Base-by-base conservation (phyloP, 345 rosid genomes). In the Euclidium syriacum region DNA sequence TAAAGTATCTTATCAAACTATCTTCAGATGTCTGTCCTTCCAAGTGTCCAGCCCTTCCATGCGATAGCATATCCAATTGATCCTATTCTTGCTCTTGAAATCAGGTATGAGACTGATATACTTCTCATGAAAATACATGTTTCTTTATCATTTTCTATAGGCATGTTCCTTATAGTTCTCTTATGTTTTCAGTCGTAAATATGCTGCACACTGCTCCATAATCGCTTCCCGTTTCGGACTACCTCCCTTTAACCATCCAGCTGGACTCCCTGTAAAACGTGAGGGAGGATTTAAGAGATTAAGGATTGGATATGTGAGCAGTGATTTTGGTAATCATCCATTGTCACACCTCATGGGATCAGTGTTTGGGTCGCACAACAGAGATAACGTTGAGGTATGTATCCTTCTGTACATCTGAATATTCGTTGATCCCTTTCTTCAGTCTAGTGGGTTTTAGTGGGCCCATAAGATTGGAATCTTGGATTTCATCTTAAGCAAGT, bases 331-430 rank as follows among this genome's bases (percentile, higher is more conserved):
- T 10, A 95, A 95, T 67, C 99, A 95, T 47, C 99, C 99, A 3
- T 67, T 95, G 77, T 95, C 99, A 30, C 99, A 95, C 62, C 96
- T 95, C 29, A 95, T 95, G 99, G 99, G 97, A 32, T 95, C 99
- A 3, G 90, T 95, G 50, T 95, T 90, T 77, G 99, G 99, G 66
- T 86, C 90, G 96, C 99, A 95, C 75, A 79, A 86, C 81, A 78
- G 73, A 76, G 90, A 83, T 56, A 83, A 86, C 62, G 74, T 90
- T 14, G 96, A 95, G 97, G 99, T 87, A 46, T 42, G 87, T 70
- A 23, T 40, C 43, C 23, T 58, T 17, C 40, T 18, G 23, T 43
- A 43, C 4, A 12, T 7, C 44, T 54, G 7, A 17, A 42, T 19
- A 52, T 23, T 36, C 47, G 33, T 52, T 29, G 36, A 26, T 66